Evolutionary conservation across 768 basidiomycete genomes (phyloP), one percentile per base, ranked within the genome.

Genomic region (Trametes cinnabarina): DNA sequence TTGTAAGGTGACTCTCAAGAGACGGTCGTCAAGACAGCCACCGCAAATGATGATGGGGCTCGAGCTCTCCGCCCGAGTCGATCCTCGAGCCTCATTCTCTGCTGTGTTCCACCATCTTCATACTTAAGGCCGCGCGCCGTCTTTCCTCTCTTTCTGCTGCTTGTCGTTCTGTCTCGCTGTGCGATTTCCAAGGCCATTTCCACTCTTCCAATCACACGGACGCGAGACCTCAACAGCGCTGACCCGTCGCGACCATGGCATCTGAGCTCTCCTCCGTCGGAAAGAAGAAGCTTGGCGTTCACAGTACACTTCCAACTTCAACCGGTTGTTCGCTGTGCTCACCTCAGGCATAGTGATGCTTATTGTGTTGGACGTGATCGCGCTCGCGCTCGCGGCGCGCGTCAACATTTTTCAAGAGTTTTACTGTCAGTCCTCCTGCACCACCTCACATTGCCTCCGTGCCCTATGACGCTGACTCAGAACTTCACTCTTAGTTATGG

Each of bases 371-470:
- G 79, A 82, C 63, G 68, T 81, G 56, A 62, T 81, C 47, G 81
- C 82, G 14, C 72, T 86, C 39, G 82, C 75, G 11, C 74, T 85
- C 50, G 75, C 84, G 0, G 72, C 78, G 17, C 74, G 75, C 44
- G 80, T 86, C 43, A 85, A 85, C 69, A 64, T 71, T 22, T 85
- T 81, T 66, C 80, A 83, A 65, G 80, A 82, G 23, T 86, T 78
- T 68, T 85, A 80, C 72, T 86, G 83, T 85, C 57, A 63, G 81
- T 73, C 6, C 23, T 43, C 37, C 41, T 34, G 2, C 17, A n/a
- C 20, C 34, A 32, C 10, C 26, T 23, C n/a, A n/a, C 12, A 25
- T 22, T 35, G 19, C 44, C 25, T 22, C 12, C n/a, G n/a, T n/a
- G n/a, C n/a, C n/a, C n/a, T n/a, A n/a, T n/a, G n/a, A n/a, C 4